A percentile compares a stretch with the other conserved stretches of the same genome.
phyloP scores from a whole-genome alignment of 768 basidiomycete genomes.

The Cyclocybe aegerita region DNA sequence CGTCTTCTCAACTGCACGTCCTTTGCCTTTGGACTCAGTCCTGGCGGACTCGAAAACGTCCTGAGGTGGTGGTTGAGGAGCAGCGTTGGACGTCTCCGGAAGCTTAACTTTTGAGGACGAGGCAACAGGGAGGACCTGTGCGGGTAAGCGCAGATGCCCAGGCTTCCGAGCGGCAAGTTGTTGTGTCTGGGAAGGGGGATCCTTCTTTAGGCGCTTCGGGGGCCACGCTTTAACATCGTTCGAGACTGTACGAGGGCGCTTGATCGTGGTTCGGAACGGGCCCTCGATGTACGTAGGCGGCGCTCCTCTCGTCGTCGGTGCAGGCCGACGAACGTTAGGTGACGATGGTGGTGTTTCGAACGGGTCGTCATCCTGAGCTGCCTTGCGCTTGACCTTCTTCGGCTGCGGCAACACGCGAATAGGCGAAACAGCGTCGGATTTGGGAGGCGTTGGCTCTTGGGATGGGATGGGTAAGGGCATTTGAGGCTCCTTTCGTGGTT shows the following conservation, averaged over 20 bases:
- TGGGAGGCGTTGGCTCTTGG: constrained; percentile 8
- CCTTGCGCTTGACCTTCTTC: constrained; percentile 6
- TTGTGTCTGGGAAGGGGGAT: background rate
- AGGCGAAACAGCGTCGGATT: background rate
- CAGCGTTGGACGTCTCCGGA: background rate
- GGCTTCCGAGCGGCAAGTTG: background rate
- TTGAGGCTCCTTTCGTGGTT: background rate
- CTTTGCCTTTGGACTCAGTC: constrained; percentile 5
- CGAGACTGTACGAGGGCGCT: constrained; percentile 12
- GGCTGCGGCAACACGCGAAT: background rate
- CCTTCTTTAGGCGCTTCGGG: constrained; percentile 18
- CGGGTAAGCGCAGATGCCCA: constrained; percentile 1
- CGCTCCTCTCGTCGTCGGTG: constrained; percentile 8
- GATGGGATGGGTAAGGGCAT: background rate
- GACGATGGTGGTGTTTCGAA: constrained; percentile 11
- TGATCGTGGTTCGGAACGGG: constrained; percentile 27
- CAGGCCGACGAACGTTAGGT: constrained; percentile 1
- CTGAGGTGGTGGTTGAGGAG: too few relatives aligned
- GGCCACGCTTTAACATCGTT: constrained; percentile 24
- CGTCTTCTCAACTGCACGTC: constrained; percentile 8
- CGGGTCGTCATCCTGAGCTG: constrained; percentile 8
- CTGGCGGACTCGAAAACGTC: too few relatives aligned
- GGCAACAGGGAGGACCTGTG: constrained; percentile 26
- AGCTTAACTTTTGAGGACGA: constrained; percentile 26
- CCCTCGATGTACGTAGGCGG: constrained; percentile 24